Conservation (phyloP, 805 yeast species). For the Metschnikowia lachancei region DNA sequence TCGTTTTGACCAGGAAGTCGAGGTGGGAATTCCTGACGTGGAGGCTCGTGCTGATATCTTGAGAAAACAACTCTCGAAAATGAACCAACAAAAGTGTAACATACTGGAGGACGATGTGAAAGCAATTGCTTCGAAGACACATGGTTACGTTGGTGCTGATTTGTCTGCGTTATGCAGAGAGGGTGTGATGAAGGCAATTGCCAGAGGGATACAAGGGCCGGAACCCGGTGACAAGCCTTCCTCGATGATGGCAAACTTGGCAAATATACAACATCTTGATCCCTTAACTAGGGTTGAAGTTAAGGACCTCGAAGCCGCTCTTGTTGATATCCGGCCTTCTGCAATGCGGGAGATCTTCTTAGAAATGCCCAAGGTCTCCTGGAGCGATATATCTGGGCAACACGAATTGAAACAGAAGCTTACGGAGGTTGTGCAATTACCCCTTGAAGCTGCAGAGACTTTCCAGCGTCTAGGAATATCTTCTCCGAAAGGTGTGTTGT, state of each 20-base stretch:
- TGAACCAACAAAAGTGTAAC: conserved; percentile 45
- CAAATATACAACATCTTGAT: conserved; percentile 8
- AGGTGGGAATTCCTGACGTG: conserved; percentile 87
- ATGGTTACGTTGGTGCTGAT: conserved; percentile 98
- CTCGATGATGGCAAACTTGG: conserved; percentile 2
- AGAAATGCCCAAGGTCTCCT: conserved; percentile 89
- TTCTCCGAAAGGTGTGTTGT: conserved; percentile 89
- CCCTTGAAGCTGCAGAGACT: conserved; percentile 76
- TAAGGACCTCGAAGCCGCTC: conserved; percentile 65
- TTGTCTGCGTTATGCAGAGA: conserved; percentile 83
- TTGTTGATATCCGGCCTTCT: conserved; percentile 83
- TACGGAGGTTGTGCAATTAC: conserved; percentile 88
- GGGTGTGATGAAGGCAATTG: conserved; percentile 79
- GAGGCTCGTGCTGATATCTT: conserved; percentile 76
- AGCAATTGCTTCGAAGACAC: conserved; percentile 73
- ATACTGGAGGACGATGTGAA: conserved; percentile 55
- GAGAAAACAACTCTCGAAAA: conserved; percentile 53
- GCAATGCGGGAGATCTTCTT: conserved; percentile 95
- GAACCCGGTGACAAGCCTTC: conserved; percentile 11
- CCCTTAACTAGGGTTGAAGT: conserved; percentile 46
- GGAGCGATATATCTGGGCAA: conserved; percentile 98
- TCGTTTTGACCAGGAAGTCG: conserved; percentile 84
- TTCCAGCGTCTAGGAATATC: conserved; percentile 74
- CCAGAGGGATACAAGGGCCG: conserved; percentile 44
- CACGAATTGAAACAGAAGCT: conserved; percentile 74